Evolutionary conservation across 768 basidiomycete species (phyloP).

Genomic region (Russula sp.): DNA sequence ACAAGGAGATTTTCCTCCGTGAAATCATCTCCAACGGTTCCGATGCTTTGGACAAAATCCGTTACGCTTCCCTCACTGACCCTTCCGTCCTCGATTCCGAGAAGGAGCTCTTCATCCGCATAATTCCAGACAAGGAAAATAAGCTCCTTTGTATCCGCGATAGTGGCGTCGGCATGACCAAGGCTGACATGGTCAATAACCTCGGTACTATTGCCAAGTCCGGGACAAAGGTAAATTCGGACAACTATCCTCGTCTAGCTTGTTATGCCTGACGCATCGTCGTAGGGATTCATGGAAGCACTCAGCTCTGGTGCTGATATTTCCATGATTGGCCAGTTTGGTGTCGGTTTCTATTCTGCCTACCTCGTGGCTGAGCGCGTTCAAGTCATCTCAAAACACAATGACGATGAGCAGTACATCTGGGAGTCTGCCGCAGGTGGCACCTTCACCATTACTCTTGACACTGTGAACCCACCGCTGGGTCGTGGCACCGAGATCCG

Average conservation of each 20-base stretch:
- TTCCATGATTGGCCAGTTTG: slow-evolving; percentile 97
- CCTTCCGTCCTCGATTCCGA: slow-evolving; percentile 80
- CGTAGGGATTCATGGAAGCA: slow-evolving; percentile 98
- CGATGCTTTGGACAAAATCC: slow-evolving; percentile 99
- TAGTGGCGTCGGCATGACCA: slow-evolving; percentile 99
- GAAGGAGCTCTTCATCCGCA: slow-evolving; percentile 92
- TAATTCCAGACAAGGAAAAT: slow-evolving; percentile 93
- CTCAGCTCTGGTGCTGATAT: slow-evolving; percentile 83
- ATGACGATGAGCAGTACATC: slow-evolving; percentile 99
- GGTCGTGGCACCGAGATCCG: slow-evolving; percentile 92
- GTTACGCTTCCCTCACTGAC: slow-evolving; percentile 93
- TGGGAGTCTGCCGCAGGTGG: slow-evolving; percentile 99
- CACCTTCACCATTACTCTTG: slow-evolving; percentile 96
- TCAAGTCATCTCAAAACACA: slow-evolving; percentile 98
- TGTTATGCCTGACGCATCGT: background rate
- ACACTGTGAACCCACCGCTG: slow-evolving; percentile 82
- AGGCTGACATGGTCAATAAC: slow-evolving; percentile 99
- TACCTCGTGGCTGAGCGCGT: slow-evolving; percentile 99
- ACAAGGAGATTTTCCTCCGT: slow-evolving; percentile 99
- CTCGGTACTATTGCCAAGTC: slow-evolving; percentile 94
- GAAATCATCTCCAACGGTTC: slow-evolving; percentile 96
- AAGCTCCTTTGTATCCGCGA: slow-evolving; percentile 88
- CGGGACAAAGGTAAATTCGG: slow-evolving; percentile 66
- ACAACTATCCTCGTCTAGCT: background rate
- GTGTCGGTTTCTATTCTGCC: slow-evolving; percentile 99